A percentile compares a stretch with the other conserved stretches of the same genome.
phyloP scores from a whole-genome alignment of 2,329 filamentous ascomycete genomes.

The Neonectria hederae region DNA sequence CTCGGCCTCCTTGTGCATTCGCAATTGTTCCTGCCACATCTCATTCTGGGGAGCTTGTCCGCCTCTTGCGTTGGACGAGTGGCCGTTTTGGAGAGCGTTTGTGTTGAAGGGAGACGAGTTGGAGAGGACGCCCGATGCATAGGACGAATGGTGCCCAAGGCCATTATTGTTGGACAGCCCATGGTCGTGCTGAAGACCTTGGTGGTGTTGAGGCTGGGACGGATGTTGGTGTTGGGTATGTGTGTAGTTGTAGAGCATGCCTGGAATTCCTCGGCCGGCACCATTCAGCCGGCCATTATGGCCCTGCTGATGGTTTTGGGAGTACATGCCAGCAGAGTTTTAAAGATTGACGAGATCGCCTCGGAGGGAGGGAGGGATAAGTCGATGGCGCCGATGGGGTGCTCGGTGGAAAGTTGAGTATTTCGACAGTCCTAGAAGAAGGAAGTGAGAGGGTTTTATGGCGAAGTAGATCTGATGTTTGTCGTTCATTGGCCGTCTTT shows the following conservation, averaged over 20 bases:
- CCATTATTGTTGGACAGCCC: slow-evolving; percentile 63
- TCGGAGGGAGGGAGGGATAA: slow-evolving; percentile 30
- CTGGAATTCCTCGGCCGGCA: slow-evolving; percentile 65
- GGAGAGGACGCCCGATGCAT: slow-evolving; percentile 60
- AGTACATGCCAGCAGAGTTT: slow-evolving; percentile 70
- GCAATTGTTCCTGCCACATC: slow-evolving; percentile 90
- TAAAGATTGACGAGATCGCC: slow-evolving; percentile 27
- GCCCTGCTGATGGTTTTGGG: slow-evolving; percentile 75
- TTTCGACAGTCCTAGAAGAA: slow-evolving; percentile 31
- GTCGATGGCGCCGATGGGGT: slow-evolving; percentile 41
- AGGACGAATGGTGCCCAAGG: slow-evolving; percentile 55
- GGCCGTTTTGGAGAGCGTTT: slow-evolving; percentile 66
- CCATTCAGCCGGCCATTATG: slow-evolving; percentile 79
- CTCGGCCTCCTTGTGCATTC: slow-evolving; percentile 80
- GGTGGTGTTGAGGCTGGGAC: slow-evolving; percentile 71
- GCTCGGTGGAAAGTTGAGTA: slow-evolving; percentile 40
- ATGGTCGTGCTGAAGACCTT: slow-evolving; percentile 68
- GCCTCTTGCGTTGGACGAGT: slow-evolving; percentile 57
- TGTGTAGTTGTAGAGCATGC: slow-evolving; percentile 76
- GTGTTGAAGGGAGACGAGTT: slow-evolving; percentile 70
- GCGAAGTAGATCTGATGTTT: slow-evolving; percentile 32
- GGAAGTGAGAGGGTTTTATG: slow-evolving; percentile 24
- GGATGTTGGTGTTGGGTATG: slow-evolving; percentile 71
- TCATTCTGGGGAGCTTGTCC: slow-evolving; percentile 66
- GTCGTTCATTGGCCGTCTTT: slow-evolving; percentile 38